Evolutionary conservation across 805 yeast species (phyloP).

Genomic region (Candida xyloterini): DNA sequence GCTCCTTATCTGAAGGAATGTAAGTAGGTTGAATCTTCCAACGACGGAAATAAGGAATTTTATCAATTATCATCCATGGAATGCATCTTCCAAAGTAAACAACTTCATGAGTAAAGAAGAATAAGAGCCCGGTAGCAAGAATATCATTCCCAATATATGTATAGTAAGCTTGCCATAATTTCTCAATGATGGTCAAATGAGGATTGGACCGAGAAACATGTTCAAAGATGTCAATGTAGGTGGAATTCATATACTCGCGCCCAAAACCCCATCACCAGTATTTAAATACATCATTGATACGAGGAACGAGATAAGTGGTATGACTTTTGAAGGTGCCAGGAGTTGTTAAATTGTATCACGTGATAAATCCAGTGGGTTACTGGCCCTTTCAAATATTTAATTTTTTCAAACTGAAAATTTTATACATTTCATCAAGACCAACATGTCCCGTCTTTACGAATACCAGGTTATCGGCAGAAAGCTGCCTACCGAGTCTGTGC

Average conservation of each 20-base stretch:
- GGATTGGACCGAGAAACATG: constrained; percentile 39
- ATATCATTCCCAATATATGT: constrained; percentile 51
- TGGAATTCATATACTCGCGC: constrained; percentile 1
- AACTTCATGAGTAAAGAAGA: constrained; percentile 54
- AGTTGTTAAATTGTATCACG: background rate
- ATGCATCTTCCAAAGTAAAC: constrained; percentile 57
- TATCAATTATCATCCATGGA: constrained; percentile 56
- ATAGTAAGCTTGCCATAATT: constrained; percentile 56
- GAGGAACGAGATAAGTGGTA: constrained; percentile 8
- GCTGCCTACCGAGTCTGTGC: constrained; percentile 97
- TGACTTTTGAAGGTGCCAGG: constrained; percentile 2
- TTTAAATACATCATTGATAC: constrained; percentile 6
- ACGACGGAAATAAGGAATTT: constrained; percentile 47
- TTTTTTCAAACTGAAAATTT: constrained; percentile 10
- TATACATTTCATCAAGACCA: constrained; percentile 21
- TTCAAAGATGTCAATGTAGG: constrained; percentile 2
- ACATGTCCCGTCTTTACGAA: constrained; percentile 91
- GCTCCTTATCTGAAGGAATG: constrained; percentile 52
- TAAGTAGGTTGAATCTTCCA: constrained; percentile 55
- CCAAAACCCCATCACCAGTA: background rate
- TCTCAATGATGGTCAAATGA: constrained; percentile 43
- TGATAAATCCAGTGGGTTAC: constrained; percentile 5
- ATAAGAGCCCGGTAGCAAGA: constrained; percentile 55
- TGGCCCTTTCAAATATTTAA: constrained; percentile 8
- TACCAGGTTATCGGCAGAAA: constrained; percentile 99